These are phyloP conservation scores for Crataegus laevigata DNA, from an alignment of 306 rosid species.

Conservation along the genomic window DNA sequence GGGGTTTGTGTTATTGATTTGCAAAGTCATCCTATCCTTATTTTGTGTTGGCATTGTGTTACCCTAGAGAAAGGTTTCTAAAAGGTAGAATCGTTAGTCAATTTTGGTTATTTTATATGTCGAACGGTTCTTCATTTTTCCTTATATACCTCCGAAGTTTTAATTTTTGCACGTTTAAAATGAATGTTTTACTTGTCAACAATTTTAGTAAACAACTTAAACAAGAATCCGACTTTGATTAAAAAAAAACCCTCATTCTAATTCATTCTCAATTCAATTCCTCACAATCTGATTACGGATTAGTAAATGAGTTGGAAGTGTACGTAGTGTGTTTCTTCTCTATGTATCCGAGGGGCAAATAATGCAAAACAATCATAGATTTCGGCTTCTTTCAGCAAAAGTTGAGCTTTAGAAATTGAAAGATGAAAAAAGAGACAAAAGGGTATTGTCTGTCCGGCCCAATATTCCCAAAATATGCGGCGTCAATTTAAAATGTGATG, in stretches of 20 bases:
- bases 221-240: too few species aligned
- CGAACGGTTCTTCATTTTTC: background rate
- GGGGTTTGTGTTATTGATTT: background rate
- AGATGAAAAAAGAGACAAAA: background rate
- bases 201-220: too few species aligned
- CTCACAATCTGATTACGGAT: too few species aligned
- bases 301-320: too few species aligned
- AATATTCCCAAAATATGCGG: background rate
- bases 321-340: too few species aligned
- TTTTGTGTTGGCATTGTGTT: background rate
- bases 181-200: too few species aligned
- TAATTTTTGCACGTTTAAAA: background rate
- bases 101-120: background rate
- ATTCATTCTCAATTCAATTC: too few species aligned
- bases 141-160: background rate
- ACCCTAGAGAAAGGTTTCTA: background rate
- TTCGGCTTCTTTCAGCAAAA: too few species aligned
- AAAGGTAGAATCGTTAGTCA: background rate
- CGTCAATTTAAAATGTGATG: background rate
- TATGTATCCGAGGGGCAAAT: background rate
- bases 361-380: too few species aligned
- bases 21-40: background rate
- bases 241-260: too few species aligned
- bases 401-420: background rate
- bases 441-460: background rate